Evolutionary conservation across 345 rosid species (phyloP), one percentile per base, ranked within the genome.

Genomic region (Populus euphratica): DNA sequence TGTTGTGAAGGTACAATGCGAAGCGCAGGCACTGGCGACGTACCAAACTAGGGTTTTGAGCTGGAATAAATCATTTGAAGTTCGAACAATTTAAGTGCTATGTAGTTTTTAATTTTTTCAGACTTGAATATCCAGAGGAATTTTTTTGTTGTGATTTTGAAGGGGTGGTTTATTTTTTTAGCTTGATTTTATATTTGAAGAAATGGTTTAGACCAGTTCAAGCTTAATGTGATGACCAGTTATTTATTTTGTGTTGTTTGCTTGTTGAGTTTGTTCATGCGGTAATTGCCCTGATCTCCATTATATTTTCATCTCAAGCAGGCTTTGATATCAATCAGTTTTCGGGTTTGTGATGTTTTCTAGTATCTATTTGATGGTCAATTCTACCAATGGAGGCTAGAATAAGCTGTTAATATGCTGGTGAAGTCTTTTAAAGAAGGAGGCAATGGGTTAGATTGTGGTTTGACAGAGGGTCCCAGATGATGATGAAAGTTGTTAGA

Each of bases 1-100:
- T 44, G 54, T 68, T 2, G 36, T 64, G 33, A 74, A 90, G 93
- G 88, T 86, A 90, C 77, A 86, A 90, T 43, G 91, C 91, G 0
- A 88, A 88, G 87, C 89, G 90, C 81, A 83, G 91, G 86, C 93
- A 90, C 78, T 90, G 92, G 94, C 89, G 91, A 68, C 86, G 92
- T 35, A 86, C 94, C 43, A 90, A 90, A 86, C 90, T 90, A 35
- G 92, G 93, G 63, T 90, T 90, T 79, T 90, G 73, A 87, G 84
- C 29, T 52, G 61, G 78, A 36, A 75, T 35, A 33, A 31, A 14
- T 59, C 25, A 4, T 31, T 70, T 8, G 64, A 49, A 70, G 31
- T 39, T 73, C 39, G 68, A 73, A 16, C 68, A 35, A 36, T 73
- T 0, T 25, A 20, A 61, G 9, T 23, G 11, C 14, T 39, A 21